These are phyloP conservation scores for Clavispora fructus DNA, from an alignment of 805 yeast genomes.

Conservation along the genomic window DNA sequence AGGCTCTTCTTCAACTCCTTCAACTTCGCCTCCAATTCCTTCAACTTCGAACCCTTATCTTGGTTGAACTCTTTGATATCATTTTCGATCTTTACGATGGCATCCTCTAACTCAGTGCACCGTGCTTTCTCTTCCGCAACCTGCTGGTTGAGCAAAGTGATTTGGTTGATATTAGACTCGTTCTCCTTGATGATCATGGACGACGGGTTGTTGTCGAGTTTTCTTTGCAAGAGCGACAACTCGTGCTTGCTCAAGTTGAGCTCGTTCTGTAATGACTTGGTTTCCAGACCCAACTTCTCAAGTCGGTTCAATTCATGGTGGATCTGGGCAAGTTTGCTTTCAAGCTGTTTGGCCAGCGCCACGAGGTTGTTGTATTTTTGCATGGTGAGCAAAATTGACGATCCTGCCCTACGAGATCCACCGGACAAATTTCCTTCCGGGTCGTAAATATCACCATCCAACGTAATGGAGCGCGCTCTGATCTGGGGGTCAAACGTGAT, in stretches of 20 bases:
- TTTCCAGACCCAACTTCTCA: constrained; percentile 40
- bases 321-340: constrained; percentile 38
- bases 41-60: constrained; percentile 77
- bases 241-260: constrained; percentile 56
- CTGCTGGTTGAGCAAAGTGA: constrained; percentile 33
- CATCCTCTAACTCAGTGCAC: constrained; percentile 29
- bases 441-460: constrained; percentile 92
- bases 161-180: constrained; percentile 42
- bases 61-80: constrained; percentile 79
- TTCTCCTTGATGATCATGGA: constrained; percentile 49
- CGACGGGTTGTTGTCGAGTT: constrained; percentile 51
- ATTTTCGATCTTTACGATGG: constrained; percentile 51
- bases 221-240: constrained; percentile 49
- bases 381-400: constrained; percentile 57
- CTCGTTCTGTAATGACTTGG: constrained; percentile 54
- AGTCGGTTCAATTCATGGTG: constrained; percentile 38
- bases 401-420: constrained; percentile 67
- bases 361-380: constrained; percentile 55
- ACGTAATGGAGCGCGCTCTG: constrained; percentile 75
- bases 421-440: constrained; percentile 96
- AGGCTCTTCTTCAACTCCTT: constrained; percentile 28
- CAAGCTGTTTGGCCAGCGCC: constrained; percentile 34
- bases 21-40: constrained; percentile 54
- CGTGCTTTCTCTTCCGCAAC: constrained; percentile 31
- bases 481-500: constrained; percentile 85